phyloP scores from a whole-genome alignment of 2,329 filamentous ascomycete species.

The Ascochyta rabiei region DNA sequence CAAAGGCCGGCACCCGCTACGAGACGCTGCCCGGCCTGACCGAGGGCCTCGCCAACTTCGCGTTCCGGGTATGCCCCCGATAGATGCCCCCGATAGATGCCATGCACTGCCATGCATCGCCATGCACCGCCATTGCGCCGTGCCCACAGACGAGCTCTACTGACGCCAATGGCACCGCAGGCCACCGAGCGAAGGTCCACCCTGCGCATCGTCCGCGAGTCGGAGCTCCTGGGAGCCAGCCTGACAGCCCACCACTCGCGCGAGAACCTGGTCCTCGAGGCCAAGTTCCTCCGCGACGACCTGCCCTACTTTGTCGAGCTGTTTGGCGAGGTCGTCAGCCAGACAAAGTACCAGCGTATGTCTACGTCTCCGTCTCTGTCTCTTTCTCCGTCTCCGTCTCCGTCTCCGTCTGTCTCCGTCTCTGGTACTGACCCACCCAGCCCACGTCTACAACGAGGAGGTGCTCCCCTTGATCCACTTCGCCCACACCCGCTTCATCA shows the following conservation, averaged over 20 bases:
- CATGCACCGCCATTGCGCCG: not conserved
- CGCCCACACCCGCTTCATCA: slow-evolving; percentile 75
- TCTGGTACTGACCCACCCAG: slow-evolving; percentile 55
- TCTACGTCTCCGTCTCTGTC: too few species aligned
- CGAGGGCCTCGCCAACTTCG: slow-evolving; percentile 90
- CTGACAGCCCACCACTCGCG: slow-evolving; percentile 87
- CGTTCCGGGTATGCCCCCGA: slow-evolving; percentile 78
- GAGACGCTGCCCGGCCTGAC: slow-evolving; percentile 88
- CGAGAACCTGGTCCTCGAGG: slow-evolving; percentile 89
- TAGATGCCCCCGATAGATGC: too few species aligned
- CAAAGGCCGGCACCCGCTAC: slow-evolving; percentile 93
- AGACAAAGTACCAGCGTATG: slow-evolving; percentile 80
- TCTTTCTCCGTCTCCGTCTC: too few species aligned
- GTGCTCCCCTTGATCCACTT: slow-evolving; percentile 76
- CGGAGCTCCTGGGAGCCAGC: slow-evolving; percentile 92
- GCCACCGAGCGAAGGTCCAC: slow-evolving; percentile 88
- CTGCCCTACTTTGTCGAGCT: slow-evolving; percentile 98
- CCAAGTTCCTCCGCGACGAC: slow-evolving; percentile 94
- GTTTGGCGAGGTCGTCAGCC: slow-evolving; percentile 85
- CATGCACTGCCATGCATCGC: not conserved
- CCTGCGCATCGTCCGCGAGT: slow-evolving; percentile 90
- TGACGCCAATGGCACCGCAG: slow-evolving; percentile 51
- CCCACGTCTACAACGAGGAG: slow-evolving; percentile 89
- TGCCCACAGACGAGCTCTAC: not conserved
- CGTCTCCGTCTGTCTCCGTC: too few species aligned